Evolutionary conservation across 148 eudicot genomes (phyloP).

Genomic region (Persicaria tinctoria): DNA sequence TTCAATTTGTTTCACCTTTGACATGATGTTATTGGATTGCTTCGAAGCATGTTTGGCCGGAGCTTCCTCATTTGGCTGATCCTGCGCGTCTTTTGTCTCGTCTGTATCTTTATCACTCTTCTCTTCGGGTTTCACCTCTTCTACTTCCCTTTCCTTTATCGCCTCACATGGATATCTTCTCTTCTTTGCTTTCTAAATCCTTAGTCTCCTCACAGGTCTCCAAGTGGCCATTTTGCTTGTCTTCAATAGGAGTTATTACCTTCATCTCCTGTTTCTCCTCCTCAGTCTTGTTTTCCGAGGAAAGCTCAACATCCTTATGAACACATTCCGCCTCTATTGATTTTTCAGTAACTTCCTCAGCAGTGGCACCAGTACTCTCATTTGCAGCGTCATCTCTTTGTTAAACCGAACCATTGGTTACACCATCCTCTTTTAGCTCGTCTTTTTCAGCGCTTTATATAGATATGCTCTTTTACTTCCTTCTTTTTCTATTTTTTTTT

Average conservation of each 20-base stretch:
- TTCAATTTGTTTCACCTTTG: slow-evolving; percentile 76
- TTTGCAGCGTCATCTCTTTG: slow-evolving; percentile 18
- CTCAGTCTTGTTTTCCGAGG: too few relatives aligned
- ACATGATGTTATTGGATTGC: slow-evolving; percentile 49
- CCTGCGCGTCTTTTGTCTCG: slow-evolving; percentile 14
- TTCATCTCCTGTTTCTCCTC: too few relatives aligned
- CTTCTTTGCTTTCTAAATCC: too few relatives aligned
- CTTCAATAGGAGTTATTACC: too few relatives aligned
- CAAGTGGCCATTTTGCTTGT: too few relatives aligned
- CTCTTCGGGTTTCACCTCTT: slow-evolving; percentile 18
- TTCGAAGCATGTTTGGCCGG: slow-evolving; percentile 46
- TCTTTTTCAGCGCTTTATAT: not conserved
- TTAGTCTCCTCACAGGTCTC: too few relatives aligned
- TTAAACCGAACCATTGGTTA: slow-evolving; percentile 25
- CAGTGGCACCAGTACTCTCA: not conserved
- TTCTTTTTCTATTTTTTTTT: not conserved
- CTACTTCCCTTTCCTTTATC: slow-evolving; percentile 18
- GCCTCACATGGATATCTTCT: slow-evolving; percentile 10
- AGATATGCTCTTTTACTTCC: not conserved
- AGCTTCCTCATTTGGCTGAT: slow-evolving; percentile 32
- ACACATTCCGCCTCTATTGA: slow-evolving; percentile 7
- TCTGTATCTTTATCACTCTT: slow-evolving; percentile 14
- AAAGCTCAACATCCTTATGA: too few relatives aligned
- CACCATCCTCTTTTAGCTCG: too few relatives aligned
- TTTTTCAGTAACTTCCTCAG: slow-evolving; percentile 30